A percentile compares a stretch with the other conserved stretches of the same genome.
These are phyloP conservation scores for Prunus davidiana DNA, from an alignment of 306 rosid species.

Conservation along the genomic window DNA sequence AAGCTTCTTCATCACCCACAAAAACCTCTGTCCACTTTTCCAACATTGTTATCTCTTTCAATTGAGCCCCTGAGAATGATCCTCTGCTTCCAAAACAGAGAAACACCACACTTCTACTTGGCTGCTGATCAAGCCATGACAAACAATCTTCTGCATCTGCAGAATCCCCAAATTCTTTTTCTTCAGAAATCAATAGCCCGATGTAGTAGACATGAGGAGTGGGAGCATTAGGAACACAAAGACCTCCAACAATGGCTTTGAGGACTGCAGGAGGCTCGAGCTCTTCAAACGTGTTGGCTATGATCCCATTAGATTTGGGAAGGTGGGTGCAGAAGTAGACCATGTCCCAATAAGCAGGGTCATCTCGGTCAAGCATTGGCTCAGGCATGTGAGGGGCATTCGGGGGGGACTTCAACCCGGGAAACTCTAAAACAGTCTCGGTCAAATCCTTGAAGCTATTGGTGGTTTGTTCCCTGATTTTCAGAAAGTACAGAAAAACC, in stretches of 20 bases:
- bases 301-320: slow-evolving; percentile 10
- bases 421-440: background rate
- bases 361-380: slow-evolving; percentile 2
- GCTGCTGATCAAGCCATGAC: slow-evolving; percentile 27
- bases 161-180: no score
- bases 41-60: slow-evolving; percentile 30
- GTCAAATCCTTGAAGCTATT: slow-evolving; percentile 19
- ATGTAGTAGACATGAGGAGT: slow-evolving; percentile 27
- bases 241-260: slow-evolving; percentile 11
- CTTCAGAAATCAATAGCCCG: slow-evolving; percentile 19
- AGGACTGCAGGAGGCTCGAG: slow-evolving; percentile 14
- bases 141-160: background rate
- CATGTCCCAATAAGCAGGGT: background rate
- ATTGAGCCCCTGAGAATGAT: background rate
- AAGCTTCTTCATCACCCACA: slow-evolving; percentile 31
- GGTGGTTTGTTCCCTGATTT: background rate
- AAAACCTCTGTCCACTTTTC: slow-evolving; percentile 30
- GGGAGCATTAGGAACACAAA: slow-evolving; percentile 7
- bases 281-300: slow-evolving; percentile 27
- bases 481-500: slow-evolving; percentile 8
- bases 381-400: background rate
- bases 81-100: slow-evolving; percentile 31
- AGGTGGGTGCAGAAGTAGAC: slow-evolving; percentile 4
- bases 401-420: slow-evolving; percentile 12
- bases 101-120: slow-evolving; percentile 22